Evolutionary conservation across 2,329 filamentous ascomycete genomes (phyloP), one percentile per base, ranked within the genome.

Genomic region (Xylaria hypoxylon): DNA sequence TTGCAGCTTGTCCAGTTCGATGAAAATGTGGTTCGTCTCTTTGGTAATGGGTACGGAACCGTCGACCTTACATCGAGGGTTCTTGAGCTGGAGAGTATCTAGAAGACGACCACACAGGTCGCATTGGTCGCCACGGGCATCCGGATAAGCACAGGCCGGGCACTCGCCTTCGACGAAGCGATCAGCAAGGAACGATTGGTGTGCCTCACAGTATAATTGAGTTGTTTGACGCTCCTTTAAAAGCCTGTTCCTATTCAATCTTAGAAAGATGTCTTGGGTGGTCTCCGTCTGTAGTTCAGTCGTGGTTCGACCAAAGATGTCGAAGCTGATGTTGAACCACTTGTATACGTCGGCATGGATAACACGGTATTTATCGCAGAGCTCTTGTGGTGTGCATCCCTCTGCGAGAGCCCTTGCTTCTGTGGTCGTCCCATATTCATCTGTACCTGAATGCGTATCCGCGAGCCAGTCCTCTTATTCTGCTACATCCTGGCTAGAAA

Each of bases 291-390:
- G 58, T 40, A 62, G 65, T 40, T 65, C 40, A 59, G 62, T 68
- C 10, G 65, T 65, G 40, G 65, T 68, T 35, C 62, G 57, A 33
- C 65, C 65, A 62, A 66, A 68, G 17, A 63, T 68, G 48, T 66
- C 66, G 48, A 68, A 68, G 58, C 62, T 66, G 44, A 66, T 66
- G 53, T 63, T 62, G 62, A 68, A 68, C 66, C 62, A 68, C 55
- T 65, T 65, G 55, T 68, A 68, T 15, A 68, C 51, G 24, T 66
- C 53, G 40, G 66, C 66, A 57, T 65, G 59, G 28, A 70, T 62
- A 19, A 65, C 65, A 56, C 52, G 62, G 22, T 65, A 70, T 47
- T 68, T 70, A 53, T 65, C 68, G 62, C 68, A 68, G 28, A 70
- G 65, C 59, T 68, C 62, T 57, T 59, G 28, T 22, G 62, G 65